A percentile compares a stretch with the other conserved stretches of the same genome.
Conservation (phyloP, 768 basidiomycete genomes). For the Boletellus sp. region DNA sequence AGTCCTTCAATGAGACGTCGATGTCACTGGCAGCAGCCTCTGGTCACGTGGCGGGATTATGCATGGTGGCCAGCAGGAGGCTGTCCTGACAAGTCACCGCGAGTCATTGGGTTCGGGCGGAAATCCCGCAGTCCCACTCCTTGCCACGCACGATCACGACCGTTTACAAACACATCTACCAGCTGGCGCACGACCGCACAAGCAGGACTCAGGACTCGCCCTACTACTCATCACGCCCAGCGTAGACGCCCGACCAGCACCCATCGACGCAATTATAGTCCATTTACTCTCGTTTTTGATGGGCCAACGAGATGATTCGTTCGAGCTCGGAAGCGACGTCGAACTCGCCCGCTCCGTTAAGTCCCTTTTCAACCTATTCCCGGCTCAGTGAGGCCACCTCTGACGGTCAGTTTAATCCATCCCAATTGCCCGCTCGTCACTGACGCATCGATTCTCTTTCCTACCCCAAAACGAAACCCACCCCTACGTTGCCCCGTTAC, state of each 20-base stretch:
- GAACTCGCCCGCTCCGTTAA: conserved; percentile 33
- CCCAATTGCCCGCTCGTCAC: background rate
- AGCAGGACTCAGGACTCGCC: background rate
- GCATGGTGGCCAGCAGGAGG: background rate
- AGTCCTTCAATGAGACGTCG: no score
- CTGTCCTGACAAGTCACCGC: conserved; percentile 1
- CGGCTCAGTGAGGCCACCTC: conserved; percentile 49
- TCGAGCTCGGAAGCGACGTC: conserved; percentile 36
- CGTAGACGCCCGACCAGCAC: background rate
- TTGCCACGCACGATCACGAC: background rate
- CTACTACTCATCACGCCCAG: background rate
- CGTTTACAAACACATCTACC: background rate
- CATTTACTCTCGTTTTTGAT: conserved; percentile 15
- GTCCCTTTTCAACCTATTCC: conserved; percentile 39
- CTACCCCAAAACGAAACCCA: background rate
- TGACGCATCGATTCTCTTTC: background rate
- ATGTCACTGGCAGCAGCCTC: no score
- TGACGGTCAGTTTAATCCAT: conserved; percentile 35
- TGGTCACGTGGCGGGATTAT: background rate
- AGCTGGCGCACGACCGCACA: background rate
- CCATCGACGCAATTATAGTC: background rate
- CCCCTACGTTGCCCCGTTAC: conserved; percentile 3
- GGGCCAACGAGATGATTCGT: conserved; percentile 25
- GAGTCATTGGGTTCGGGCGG: background rate
- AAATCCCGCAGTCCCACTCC: background rate